Base-by-base conservation (phyloP, 2,329 filamentous ascomycete genomes). In the Escovopsis weberi region DNA sequence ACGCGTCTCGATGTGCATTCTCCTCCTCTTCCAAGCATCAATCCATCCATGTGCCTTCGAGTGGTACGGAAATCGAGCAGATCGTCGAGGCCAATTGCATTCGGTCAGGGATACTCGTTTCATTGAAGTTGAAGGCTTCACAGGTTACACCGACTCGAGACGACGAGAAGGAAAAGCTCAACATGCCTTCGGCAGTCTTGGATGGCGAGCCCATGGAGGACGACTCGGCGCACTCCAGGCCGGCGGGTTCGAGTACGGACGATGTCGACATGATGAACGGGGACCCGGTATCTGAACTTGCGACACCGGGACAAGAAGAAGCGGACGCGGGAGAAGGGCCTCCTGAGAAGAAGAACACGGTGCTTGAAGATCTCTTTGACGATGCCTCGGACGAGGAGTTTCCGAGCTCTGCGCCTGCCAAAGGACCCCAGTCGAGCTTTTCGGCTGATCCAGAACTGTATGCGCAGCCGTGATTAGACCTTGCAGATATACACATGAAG, bases 341-440 rank as follows among this genome's bases (percentile, higher is more conserved):
- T 15, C 15, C 15, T 15, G 15, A 15, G 12, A 67, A 68, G 45
- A 63, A 67, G 23, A 65, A 70, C 35, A 60, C 68, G 37, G 75
- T 73, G 44, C 59, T 80, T 6, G 74, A 78, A 39, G 72, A 78
- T 4, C 50, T 80, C 10, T 80, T 80, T 43, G 68, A 63, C 32
- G 73, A 76, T 48, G 64, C 65, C 37, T 76, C 72, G 2, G 75
- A 80, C 48, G 74, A 77, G 1, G 76, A 80, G 47, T 78, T 79
- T 40, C 68, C 72, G 6, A 74, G 66, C 50, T 70, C 70, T 42
- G 62, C 64, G 7, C 53, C 65, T 19, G 52, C 59, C 26, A 64
- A 67, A 51, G 50, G 15, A 15, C 15, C 15, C 15, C 15, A 15
- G 15, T 15, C 15, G 2, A 15, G 15, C 15, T 15, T 2, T 15